Conservation (phyloP, 2,329 filamentous ascomycete species). For the Incumbomyces lentus region DNA sequence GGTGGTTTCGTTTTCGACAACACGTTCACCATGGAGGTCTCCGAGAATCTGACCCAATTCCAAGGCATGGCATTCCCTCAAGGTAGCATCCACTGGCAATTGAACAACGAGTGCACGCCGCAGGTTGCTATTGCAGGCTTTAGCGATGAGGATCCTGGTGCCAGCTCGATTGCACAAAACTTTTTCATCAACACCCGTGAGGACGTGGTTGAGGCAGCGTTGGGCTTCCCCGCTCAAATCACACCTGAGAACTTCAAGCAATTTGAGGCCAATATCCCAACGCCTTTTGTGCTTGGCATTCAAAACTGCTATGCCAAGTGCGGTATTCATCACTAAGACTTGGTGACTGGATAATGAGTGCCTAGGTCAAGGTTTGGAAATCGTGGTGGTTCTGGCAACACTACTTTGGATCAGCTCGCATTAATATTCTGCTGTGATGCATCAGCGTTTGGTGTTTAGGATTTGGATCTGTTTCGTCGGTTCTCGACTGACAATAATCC, state of each 20-base stretch:
- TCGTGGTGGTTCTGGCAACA: not conserved
- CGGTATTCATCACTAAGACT: constrained; percentile 14
- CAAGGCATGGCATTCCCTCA: constrained; percentile 39
- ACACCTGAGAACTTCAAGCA: constrained; percentile 17
- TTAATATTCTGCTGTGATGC: not conserved
- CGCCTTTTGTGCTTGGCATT: constrained; percentile 14
- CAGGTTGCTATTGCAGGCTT: constrained; percentile 36
- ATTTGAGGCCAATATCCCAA: constrained; percentile 17
- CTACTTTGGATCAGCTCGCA: not conserved
- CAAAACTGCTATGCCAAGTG: constrained; percentile 19
- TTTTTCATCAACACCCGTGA: constrained; percentile 36
- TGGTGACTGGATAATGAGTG: not conserved
- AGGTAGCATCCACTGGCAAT: constrained; percentile 39
- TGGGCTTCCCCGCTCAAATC: constrained; percentile 20
- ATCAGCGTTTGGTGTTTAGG: not conserved
- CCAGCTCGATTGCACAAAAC: constrained; percentile 37
- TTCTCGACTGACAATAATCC: not conserved
- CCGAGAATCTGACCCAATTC: constrained; percentile 30
- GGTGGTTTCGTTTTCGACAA: constrained; percentile 41
- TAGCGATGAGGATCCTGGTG: constrained; percentile 32
- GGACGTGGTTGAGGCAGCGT: constrained; percentile 36
- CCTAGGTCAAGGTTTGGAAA: too few relatives aligned
- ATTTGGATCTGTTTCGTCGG: not conserved
- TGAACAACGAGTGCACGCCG: constrained; percentile 37
- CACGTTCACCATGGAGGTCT: constrained; percentile 31